phyloP scores from a whole-genome alignment of 108 stramenopile genomes.

The Cyclostephanos invisitatus region DNA sequence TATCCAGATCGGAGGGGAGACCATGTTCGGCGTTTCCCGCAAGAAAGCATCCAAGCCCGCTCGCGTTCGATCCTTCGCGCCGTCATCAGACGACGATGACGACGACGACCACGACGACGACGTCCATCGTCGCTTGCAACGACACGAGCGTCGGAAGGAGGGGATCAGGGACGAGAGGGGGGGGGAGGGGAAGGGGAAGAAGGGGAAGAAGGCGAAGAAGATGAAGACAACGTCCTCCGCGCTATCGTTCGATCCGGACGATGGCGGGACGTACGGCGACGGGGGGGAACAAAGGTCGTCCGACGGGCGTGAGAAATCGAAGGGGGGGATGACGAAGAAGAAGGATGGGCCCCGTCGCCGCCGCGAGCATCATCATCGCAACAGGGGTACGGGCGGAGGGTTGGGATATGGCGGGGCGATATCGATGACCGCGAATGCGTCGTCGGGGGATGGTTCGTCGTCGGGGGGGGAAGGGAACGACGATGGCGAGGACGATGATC shows the following conservation, averaged over 20 bases:
- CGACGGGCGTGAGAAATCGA: no score
- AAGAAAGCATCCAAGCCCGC: constrained; percentile 20
- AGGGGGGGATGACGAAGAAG: constrained; percentile 34
- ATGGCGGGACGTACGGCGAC: constrained; percentile 6
- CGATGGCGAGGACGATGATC: constrained; percentile 9
- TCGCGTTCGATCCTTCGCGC: neutral
- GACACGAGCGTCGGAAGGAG: constrained; percentile 10
- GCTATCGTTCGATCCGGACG: constrained; percentile 50
- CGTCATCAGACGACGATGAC: constrained; percentile 18
- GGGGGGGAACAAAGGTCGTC: constrained; percentile 19
- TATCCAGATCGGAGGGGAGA: neutral
- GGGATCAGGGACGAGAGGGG: constrained; percentile 9
- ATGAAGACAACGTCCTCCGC: constrained; percentile 10
- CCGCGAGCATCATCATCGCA: constrained; percentile 37
- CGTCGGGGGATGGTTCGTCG: constrained; percentile 26
- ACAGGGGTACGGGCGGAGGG: constrained; percentile 20
- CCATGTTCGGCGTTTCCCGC: constrained; percentile 46
- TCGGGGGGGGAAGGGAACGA: constrained; percentile 14
- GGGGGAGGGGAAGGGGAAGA: constrained; percentile 28
- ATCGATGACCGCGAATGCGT: neutral
- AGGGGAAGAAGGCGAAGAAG: constrained; percentile 5
- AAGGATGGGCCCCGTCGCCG: constrained; percentile 45
- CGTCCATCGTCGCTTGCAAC: constrained; percentile 3
- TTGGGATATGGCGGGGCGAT: constrained; percentile 29
- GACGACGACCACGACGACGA: constrained; percentile 19